Percentiles rank a stretch among this genome's conserved stretches.
Evolutionary conservation across 495 filamentous ascomycete genomes (phyloP).

Genomic region (Penicillium silybi): DNA sequence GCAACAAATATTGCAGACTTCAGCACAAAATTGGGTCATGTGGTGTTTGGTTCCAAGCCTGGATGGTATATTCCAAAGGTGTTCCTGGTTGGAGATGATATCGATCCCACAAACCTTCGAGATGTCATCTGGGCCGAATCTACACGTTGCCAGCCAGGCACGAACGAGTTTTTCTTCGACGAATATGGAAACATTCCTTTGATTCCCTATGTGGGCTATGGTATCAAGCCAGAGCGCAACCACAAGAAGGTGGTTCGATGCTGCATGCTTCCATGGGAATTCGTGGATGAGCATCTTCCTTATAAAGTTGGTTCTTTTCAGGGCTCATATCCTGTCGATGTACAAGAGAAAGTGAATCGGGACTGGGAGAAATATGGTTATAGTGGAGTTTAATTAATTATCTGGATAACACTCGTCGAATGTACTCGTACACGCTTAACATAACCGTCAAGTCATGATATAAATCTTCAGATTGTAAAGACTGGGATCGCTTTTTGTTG

Average conservation of each 20-base stretch:
- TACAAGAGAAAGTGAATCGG: not conserved
- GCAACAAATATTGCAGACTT: slow-evolving; percentile 30
- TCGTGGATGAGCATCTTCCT: not conserved
- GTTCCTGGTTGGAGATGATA: slow-evolving; percentile 26
- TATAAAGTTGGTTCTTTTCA: not conserved
- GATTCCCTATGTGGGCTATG: slow-evolving; percentile 27
- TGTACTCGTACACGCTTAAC: not conserved
- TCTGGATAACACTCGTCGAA: not conserved
- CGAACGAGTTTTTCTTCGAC: slow-evolving; percentile 27
- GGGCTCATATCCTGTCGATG: not conserved
- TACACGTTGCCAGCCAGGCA: slow-evolving; percentile 4
- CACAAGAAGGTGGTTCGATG: slow-evolving; percentile 15
- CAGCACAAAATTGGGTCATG: slow-evolving; percentile 26
- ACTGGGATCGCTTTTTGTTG: no score
- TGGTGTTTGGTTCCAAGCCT: slow-evolving; percentile 36
- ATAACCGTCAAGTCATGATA: not conserved
- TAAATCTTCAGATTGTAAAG: not conserved
- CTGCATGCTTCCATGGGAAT: slow-evolving; percentile 8
- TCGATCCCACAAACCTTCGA: slow-evolving; percentile 19
- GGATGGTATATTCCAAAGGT: slow-evolving; percentile 28
- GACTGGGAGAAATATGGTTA: not conserved
- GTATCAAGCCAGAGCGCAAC: slow-evolving; percentile 7
- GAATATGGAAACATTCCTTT: slow-evolving; percentile 23
- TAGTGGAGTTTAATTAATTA: not conserved
- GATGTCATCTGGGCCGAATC: slow-evolving; percentile 32